Evolutionary conservation across 1,284 basidiomycete species (phyloP), one percentile per base, ranked within the genome.

Genomic region (Cerrena zonata): DNA sequence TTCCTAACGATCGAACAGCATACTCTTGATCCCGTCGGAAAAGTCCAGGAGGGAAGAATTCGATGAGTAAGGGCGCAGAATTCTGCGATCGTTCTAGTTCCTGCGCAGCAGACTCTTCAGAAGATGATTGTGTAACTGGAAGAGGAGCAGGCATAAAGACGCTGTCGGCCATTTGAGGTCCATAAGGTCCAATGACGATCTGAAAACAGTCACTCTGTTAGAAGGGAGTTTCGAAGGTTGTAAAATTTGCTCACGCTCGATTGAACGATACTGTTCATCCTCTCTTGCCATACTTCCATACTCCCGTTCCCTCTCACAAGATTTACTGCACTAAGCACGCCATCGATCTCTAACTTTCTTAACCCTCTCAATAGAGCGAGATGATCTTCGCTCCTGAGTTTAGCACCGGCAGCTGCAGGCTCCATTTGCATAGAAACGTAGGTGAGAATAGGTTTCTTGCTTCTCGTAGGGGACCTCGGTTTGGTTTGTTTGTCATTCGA

Each of bases 111-210:
- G 34, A 36, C 10, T 36, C 34, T n/a, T 10, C n/a, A 36, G 34
- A 36, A 10, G 10, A 10, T 18, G 39, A 18, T 22, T 4, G 23
- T 10, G 79, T 78, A n/a, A 80, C 69, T 34, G 73, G 72, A 3
- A 70, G 64, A 11, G 77, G 76, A 1, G 79, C 80, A 40, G 76
- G 76, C 78, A 92, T 82, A 69, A 84, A 91, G 5, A 86, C 65
- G 40, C 79, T 69, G 59, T 91, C 87, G 41, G 86, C 75, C 40
- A 93, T 74, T 47, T 89, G 84, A 48, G 77, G 69, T 0, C 89
- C 87, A 59, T 86, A 78, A 2, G 86, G 82, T 36, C 88, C 86
- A 39, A 91, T 63, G 48, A 91, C 71, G 53, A 91, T 73, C 86
- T 89, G 48, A 5, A 51, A 12, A 21, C 38, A 4, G 43, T 19